Base-by-base conservation (phyloP, 805 yeast species). In the Jamesozyma spencerorum region DNA sequence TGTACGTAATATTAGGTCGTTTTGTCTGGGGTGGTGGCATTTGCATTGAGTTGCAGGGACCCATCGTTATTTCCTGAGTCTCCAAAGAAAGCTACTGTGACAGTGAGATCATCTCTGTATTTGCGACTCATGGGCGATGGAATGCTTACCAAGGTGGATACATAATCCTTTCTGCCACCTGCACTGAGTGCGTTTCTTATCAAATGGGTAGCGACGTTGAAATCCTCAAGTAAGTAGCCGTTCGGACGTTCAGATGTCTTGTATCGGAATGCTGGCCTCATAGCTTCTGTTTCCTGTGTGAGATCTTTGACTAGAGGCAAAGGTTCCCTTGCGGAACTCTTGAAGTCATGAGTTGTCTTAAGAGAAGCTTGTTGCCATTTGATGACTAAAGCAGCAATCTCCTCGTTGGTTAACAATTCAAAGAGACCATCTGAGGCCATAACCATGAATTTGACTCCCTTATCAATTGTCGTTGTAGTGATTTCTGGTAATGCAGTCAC, bases 401-500 rank as follows among this genome's bases (percentile, higher is more conserved):
- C 96, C 55, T 86, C 96, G 61, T 88, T 88, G 17, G 90, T 75
- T 42, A 92, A 70, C 75, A 90, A 74, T 61, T 92, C 98, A 62
- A 81, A 92, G 38, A 92, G 68, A 0, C 98, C 98, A 64, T 92
- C 98, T 17, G 94, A 79, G 0, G 90, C 98, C 74, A 92, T 69
- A 26, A 92, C 95, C 58, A 92, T 65, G 53, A 92, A 92, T 56
- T 86, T 92, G 48, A 80, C 76, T 17, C 71, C 68, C 1, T 87
- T 81, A 38, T 72, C 71, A 37, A 88, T 73, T 53, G 79, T 77
- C 11, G 88, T 81, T 2, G 95, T 79, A 2, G 95, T 82, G 19
- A 88, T 71, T 22, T 83, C 94, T 0, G 98, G 98, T 59, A 82
- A 88, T 1, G 98, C 97, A 1, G 98, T 92, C 29, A 92, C 97